Evolutionary conservation across 108 stramenopile species (phyloP).

Genomic region (Poteriospumella lacustris): DNA sequence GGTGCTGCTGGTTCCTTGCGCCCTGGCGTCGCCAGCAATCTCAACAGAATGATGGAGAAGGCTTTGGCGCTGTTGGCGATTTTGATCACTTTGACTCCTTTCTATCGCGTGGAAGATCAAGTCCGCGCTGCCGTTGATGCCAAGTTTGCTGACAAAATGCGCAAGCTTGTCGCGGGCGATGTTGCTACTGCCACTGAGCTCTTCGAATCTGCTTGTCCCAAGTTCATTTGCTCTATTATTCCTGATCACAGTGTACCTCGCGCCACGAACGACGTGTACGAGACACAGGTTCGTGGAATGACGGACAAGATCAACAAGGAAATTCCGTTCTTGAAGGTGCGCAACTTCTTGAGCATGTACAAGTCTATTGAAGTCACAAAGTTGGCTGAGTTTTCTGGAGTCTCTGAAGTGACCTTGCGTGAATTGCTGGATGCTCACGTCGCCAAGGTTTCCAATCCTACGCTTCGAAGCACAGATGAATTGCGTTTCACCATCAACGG

Average conservation of each 20-base stretch:
- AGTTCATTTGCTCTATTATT: constrained; percentile 8
- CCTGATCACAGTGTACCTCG: background rate
- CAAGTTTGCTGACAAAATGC: constrained; percentile 19
- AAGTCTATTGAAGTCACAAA: constrained; percentile 1
- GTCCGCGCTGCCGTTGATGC: background rate
- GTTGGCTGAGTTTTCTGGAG: constrained; percentile 3
- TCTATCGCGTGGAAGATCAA: background rate
- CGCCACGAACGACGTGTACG: background rate
- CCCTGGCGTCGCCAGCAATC: background rate
- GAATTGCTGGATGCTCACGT: background rate
- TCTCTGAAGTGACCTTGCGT: background rate
- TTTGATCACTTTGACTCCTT: background rate
- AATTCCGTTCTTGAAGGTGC: background rate
- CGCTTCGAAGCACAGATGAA: background rate
- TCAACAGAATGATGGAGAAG: constrained; percentile 16
- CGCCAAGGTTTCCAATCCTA: background rate
- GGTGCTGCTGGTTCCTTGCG: background rate
- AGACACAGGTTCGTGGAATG: background rate
- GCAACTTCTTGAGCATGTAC: background rate
- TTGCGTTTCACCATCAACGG: background rate
- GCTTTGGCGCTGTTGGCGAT: background rate
- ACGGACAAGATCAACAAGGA: background rate
- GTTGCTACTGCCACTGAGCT: background rate
- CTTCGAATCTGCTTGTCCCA: constrained; percentile 26
- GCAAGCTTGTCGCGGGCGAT: background rate